Percentiles rank a stretch among this genome's conserved stretches.
phyloP scores from a whole-genome alignment of 108 stramenopile genomes.

The Poteriospumella lacustris region DNA sequence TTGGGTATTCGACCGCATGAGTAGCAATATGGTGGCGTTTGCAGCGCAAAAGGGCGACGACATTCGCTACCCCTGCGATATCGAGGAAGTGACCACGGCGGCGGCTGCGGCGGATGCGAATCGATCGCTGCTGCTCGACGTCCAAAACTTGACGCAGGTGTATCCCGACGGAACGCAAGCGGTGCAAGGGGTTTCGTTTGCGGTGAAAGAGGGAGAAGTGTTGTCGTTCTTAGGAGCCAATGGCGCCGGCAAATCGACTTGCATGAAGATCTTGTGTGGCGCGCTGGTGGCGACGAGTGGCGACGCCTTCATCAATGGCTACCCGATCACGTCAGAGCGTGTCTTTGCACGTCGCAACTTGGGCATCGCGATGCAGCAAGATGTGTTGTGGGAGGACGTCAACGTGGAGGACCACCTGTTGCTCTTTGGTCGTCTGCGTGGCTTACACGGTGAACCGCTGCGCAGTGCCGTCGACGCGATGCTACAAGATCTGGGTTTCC shows the following conservation, averaged over 20 bases:
- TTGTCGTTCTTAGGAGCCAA: conserved; percentile 54
- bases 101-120: no score
- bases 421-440: conserved; percentile 20
- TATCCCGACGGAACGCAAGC: conserved; percentile 35
- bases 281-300: conserved; percentile 61
- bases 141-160: conserved; percentile 15
- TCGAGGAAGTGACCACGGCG: conserved; percentile 5
- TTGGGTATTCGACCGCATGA: not conserved
- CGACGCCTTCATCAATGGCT: conserved; percentile 53
- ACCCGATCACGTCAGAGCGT: no score
- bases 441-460: not conserved
- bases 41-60: not conserved
- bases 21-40: not conserved
- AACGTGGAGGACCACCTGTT: conserved; percentile 10
- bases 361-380: conserved; percentile 63
- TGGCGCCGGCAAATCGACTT: conserved; percentile 72
- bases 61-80: not conserved
- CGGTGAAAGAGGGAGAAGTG: conserved; percentile 48
- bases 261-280: conserved; percentile 64
- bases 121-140: no score
- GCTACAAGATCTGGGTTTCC: conserved; percentile 19
- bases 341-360: conserved; percentile 34
- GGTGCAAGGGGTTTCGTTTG: conserved; percentile 46
- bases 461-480: not conserved
- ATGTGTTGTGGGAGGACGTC: conserved; percentile 46